phyloP scores from a whole-genome alignment of 2,329 filamentous ascomycete species.

The Sarocladium strictum region DNA sequence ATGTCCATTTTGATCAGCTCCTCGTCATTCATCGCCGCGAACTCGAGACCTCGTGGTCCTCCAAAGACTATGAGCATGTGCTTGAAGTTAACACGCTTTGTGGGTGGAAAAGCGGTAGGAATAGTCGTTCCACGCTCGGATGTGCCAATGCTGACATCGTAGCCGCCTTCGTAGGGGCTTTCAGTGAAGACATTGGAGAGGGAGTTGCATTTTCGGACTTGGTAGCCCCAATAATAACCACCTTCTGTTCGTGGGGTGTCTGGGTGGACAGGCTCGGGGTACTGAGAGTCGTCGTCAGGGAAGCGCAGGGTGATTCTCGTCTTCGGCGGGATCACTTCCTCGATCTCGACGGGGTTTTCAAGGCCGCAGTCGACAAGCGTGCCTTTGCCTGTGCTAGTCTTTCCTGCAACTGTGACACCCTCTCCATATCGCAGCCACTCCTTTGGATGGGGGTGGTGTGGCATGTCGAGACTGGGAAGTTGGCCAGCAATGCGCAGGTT shows the following conservation, averaged over 20 bases:
- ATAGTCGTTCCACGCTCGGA: constrained; percentile 65
- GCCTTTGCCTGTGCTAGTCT: constrained; percentile 34
- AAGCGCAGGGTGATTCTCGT: constrained; percentile 71
- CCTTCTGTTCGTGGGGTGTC: constrained; percentile 63
- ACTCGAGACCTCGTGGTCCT: constrained; percentile 73
- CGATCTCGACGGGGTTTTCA: constrained; percentile 49
- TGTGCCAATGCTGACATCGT: constrained; percentile 77
- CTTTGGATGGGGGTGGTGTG: constrained; percentile 69
- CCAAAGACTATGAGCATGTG: constrained; percentile 77
- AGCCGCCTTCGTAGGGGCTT: constrained; percentile 67
- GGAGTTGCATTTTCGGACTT: constrained; percentile 57
- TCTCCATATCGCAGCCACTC: constrained; percentile 79
- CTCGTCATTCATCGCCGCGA: constrained; percentile 58
- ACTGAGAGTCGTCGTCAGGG: constrained; percentile 37
- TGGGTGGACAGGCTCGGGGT: constrained; percentile 58
- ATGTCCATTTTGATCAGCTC: constrained; percentile 56
- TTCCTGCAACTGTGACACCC: constrained; percentile 56
- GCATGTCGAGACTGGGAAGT: constrained; percentile 75
- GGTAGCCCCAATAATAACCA: constrained; percentile 86
- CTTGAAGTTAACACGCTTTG: constrained; percentile 46
- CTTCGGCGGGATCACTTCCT: constrained; percentile 57
- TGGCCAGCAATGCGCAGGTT: constrained; percentile 69
- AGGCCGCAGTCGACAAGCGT: constrained; percentile 55
- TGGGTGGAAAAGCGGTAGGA: constrained; percentile 38
- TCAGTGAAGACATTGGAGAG: constrained; percentile 74